Conservation (phyloP, 202 grass and related monocot genomes). For the Brachypodium distachyon region DNA sequence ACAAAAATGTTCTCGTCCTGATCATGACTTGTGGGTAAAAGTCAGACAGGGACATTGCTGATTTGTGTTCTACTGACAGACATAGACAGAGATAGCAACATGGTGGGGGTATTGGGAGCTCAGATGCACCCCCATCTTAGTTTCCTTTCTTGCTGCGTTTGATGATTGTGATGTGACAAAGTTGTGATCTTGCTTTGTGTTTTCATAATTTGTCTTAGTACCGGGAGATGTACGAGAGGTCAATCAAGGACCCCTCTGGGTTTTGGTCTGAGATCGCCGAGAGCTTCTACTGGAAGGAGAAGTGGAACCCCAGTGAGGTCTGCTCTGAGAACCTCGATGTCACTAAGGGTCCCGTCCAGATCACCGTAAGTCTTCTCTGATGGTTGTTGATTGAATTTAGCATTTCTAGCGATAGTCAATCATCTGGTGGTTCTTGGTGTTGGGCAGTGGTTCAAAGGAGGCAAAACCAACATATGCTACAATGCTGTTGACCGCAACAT, state of each 20-base stretch:
- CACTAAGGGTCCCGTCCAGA: slow-evolving; percentile 51
- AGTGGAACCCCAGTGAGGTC: slow-evolving; percentile 76
- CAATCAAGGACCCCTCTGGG: slow-evolving; percentile 60
- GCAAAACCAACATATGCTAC: slow-evolving; percentile 67
- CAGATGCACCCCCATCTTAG: neutral
- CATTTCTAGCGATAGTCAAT: neutral
- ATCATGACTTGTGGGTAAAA: neutral
- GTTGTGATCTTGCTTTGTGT: slow-evolving; percentile 6
- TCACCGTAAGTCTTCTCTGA: slow-evolving; percentile 33
- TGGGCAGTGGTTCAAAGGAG: slow-evolving; percentile 76
- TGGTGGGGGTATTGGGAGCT: neutral
- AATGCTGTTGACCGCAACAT: slow-evolving; percentile 65
- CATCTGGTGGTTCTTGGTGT: slow-evolving; percentile 2
- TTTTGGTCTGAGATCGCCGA: slow-evolving; percentile 87
- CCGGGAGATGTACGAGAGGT: slow-evolving; percentile 75
- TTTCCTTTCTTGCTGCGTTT: neutral
- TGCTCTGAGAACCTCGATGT: slow-evolving; percentile 76
- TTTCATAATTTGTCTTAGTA: slow-evolving; percentile 33
- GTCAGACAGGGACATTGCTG: slow-evolving; percentile 23
- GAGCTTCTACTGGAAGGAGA: slow-evolving; percentile 87
- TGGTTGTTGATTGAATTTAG: slow-evolving; percentile 9
- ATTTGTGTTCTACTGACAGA: neutral
- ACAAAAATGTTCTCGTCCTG: neutral
- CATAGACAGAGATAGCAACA: neutral
- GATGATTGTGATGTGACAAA: neutral